phyloP scores from a whole-genome alignment of 176 grass and related monocot species.

The Avena eriantha region DNA sequence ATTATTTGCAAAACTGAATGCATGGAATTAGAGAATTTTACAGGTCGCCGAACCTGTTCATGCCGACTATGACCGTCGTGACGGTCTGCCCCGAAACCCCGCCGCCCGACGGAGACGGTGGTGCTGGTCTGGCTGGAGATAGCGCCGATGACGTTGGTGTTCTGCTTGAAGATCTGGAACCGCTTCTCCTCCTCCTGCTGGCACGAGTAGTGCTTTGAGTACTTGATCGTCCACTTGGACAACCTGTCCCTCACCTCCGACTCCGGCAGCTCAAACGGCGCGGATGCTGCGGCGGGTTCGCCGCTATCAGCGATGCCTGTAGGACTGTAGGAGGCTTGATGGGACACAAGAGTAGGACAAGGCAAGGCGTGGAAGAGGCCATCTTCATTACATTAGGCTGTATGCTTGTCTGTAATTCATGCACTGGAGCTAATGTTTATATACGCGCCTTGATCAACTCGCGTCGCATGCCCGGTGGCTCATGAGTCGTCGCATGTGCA shows the following conservation, averaged over 20 bases:
- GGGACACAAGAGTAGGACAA: background rate
- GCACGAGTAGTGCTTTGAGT: background rate
- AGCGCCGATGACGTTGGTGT: slow-evolving; percentile 27
- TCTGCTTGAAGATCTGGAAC: slow-evolving; percentile 25
- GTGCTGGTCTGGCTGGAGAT: background rate
- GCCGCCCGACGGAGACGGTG: slow-evolving; percentile 6
- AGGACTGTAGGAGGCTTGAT: no score
- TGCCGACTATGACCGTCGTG: slow-evolving; percentile 7
- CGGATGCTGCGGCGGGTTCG: background rate
- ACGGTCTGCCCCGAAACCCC: slow-evolving; percentile 21
- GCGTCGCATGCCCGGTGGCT: background rate
- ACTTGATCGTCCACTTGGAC: slow-evolving; percentile 11
- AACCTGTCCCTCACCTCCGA: slow-evolving; percentile 21
- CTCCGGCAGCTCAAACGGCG: background rate
- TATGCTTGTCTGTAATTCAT: background rate
- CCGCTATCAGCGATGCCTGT: background rate
- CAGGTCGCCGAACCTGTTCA: slow-evolving; percentile 47
- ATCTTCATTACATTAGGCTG: background rate
- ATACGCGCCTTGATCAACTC: background rate
- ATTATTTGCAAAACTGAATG: no score
- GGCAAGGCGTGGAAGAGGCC: background rate
- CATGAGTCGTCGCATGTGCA: no score
- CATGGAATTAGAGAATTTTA: background rate
- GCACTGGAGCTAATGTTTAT: background rate
- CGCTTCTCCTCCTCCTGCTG: slow-evolving; percentile 28